Conservation (phyloP, 495 filamentous ascomycete species). For the Echria macrotheca region DNA sequence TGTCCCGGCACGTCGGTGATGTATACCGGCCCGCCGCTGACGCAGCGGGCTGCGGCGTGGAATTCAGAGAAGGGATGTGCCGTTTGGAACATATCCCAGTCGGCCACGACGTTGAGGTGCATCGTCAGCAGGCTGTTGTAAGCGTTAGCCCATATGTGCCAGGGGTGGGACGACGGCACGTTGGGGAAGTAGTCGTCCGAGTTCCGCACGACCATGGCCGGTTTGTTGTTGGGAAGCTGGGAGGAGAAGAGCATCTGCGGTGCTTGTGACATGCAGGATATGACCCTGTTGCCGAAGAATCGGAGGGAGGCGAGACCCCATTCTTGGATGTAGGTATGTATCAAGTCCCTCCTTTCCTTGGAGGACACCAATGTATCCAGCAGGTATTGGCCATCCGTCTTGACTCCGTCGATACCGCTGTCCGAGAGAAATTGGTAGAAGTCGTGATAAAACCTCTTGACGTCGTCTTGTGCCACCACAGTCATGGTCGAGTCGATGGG, state of each 20-base stretch:
- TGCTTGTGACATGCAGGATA: conserved; percentile 87
- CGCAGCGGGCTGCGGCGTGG: conserved; percentile 84
- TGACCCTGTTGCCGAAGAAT: conserved; percentile 69
- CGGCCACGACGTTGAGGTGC: conserved; percentile 55
- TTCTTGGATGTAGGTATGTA: conserved; percentile 72
- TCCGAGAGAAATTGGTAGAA: conserved; percentile 76
- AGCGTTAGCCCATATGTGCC: conserved; percentile 93
- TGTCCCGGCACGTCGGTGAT: conserved; percentile 84
- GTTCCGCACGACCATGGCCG: conserved; percentile 69
- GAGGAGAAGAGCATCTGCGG: conserved; percentile 81
- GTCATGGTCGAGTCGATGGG: conserved; percentile 59
- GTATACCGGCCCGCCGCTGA: conserved; percentile 87
- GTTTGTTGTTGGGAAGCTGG: conserved; percentile 67
- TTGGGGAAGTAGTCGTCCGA: conserved; percentile 93
- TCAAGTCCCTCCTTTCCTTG: conserved; percentile 60
- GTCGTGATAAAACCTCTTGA: conserved; percentile 74
- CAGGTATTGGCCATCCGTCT: conserved; percentile 86
- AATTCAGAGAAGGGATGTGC: conserved; percentile 67
- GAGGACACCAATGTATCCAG: conserved; percentile 69
- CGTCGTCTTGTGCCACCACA: conserved; percentile 66
- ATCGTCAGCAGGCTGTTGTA: conserved; percentile 81
- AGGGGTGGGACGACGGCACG: conserved; percentile 69
- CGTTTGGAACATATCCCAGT: conserved; percentile 99
- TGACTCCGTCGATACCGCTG: conserved; percentile 73
- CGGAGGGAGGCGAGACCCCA: conserved; percentile 74